These are phyloP conservation scores for Saccharomyces hybrid DNA, from an alignment of 1,139 yeast genomes.

Conservation along the genomic window DNA sequence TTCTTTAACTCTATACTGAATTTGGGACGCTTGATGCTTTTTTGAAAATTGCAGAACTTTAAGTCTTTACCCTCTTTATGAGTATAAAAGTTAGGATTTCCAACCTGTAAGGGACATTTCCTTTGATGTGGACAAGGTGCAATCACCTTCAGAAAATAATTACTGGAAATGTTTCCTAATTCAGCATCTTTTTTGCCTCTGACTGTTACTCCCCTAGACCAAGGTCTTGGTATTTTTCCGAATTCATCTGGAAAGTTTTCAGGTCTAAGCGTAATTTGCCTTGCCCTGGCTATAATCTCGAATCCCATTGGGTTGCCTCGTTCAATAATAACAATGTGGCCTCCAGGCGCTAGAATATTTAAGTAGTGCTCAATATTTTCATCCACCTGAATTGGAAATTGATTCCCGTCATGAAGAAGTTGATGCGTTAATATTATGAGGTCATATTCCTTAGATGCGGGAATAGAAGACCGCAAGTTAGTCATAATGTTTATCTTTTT, in stretches of 20 bases:
- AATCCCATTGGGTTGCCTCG: constrained; percentile 88
- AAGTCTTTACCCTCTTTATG: constrained; percentile 55
- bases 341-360: constrained; percentile 61
- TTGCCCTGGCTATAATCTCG: constrained; percentile 80
- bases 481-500: constrained; percentile 47
- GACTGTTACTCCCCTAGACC: constrained; percentile 44
- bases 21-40: constrained; percentile 67
- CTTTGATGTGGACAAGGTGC: constrained; percentile 93
- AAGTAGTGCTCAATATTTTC: constrained; percentile 54
- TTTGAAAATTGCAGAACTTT: constrained; percentile 70
- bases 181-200: constrained; percentile 26
- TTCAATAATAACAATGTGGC: constrained; percentile 70
- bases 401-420: constrained; percentile 49
- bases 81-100: constrained; percentile 60
- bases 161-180: constrained; percentile 26
- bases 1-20: constrained; percentile 73
- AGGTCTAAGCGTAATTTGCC: constrained; percentile 83
- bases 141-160: constrained; percentile 52
- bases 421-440: constrained; percentile 82
- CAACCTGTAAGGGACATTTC: constrained; percentile 76
- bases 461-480: constrained; percentile 43
- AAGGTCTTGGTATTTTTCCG: constrained; percentile 68
- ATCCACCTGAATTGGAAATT: constrained; percentile 70
- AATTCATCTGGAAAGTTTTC: constrained; percentile 50
- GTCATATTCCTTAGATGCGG: constrained; percentile 50